phyloP scores from a whole-genome alignment of 1,284 basidiomycete genomes.

The Omphalotus olearius region DNA sequence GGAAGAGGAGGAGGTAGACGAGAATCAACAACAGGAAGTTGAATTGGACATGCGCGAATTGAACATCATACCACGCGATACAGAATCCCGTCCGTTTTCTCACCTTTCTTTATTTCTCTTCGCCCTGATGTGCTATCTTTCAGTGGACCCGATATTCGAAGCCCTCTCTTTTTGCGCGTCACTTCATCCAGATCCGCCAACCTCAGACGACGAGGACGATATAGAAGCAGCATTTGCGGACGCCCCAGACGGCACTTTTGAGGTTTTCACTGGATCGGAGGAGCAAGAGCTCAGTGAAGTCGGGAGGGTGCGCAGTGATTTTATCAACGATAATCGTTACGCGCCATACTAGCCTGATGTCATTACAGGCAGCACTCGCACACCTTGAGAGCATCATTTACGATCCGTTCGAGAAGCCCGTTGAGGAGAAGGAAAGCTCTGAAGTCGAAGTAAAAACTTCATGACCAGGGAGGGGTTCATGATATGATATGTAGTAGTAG shows the following conservation, averaged over 20 bases:
- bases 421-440: background rate
- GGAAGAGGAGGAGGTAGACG: conserved; percentile 36
- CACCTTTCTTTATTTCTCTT: background rate
- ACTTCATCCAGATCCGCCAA: conserved; percentile 75
- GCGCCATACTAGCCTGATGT: conserved; percentile 72
- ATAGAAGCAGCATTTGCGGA: conserved; percentile 67
- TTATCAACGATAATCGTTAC: conserved; percentile 75
- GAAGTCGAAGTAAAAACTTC: background rate
- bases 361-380: conserved; percentile 62
- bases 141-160: conserved; percentile 87
- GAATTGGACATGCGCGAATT: conserved; percentile 63
- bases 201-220: conserved; percentile 51
- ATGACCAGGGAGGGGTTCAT: background rate
- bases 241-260: conserved; percentile 42
- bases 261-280: conserved; percentile 57
- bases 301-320: conserved; percentile 94
- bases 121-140: conserved; percentile 9
- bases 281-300: conserved; percentile 74
- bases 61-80: conserved; percentile 60
- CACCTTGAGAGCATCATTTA: conserved; percentile 72
- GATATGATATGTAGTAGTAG: too few relatives aligned
- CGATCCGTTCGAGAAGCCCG: conserved; percentile 5
- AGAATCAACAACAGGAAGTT: background rate
- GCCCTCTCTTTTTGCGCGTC: conserved; percentile 87
- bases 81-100: conserved; percentile 52